Conservation (phyloP, 768 basidiomycete species). For the Leccinum boreale region DNA sequence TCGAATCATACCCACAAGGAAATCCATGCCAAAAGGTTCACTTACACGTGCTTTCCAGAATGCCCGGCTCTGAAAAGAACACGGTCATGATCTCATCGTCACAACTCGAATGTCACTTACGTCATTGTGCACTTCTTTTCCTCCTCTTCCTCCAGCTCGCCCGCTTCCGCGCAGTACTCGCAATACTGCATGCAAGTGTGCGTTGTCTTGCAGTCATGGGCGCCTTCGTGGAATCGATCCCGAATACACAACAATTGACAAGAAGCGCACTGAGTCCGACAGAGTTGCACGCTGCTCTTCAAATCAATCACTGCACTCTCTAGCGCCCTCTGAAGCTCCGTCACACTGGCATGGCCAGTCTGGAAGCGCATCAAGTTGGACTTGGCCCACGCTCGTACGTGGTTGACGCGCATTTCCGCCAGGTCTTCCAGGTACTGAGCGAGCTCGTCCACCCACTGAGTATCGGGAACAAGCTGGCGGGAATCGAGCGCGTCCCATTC, state of each 20-base stretch:
- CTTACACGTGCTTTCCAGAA: conserved; percentile 52
- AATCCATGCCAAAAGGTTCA: conserved; percentile 6
- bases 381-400: conserved; percentile 50
- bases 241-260: conserved; percentile 52
- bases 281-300: conserved; percentile 48
- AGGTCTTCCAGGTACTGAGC: conserved; percentile 38
- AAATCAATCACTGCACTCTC: conserved; percentile 44
- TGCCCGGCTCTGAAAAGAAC: conserved; percentile 48
- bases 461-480: conserved; percentile 38
- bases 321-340: conserved; percentile 41
- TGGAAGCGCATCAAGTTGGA: conserved; percentile 50
- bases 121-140: conserved; percentile 40
- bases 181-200: conserved; percentile 47
- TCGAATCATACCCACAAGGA: neutral
- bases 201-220: conserved; percentile 48
- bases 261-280: conserved; percentile 42
- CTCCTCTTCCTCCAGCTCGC: conserved; percentile 32
- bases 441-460: conserved; percentile 41
- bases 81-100: neutral
- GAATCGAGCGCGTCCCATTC: conserved; percentile 31
- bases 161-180: conserved; percentile 36
- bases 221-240: conserved; percentile 41
- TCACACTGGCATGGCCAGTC: conserved; percentile 42
- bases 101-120: conserved; percentile 33
- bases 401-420: conserved; percentile 42